Conservation (phyloP, 2,329 filamentous ascomycete species). For the Alternaria alternata region DNA sequence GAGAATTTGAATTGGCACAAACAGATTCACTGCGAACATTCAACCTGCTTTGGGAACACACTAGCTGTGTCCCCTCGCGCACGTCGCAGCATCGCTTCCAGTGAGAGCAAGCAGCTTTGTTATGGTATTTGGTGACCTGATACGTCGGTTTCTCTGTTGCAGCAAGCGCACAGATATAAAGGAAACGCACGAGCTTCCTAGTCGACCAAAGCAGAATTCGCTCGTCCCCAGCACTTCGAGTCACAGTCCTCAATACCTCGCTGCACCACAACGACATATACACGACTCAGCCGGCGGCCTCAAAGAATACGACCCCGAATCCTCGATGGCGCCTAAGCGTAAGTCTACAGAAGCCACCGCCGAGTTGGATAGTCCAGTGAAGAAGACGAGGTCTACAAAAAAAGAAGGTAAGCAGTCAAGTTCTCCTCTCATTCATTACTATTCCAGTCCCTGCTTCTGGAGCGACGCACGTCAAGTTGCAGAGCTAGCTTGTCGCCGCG, state of each 20-base stretch:
- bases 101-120: constrained; percentile 9
- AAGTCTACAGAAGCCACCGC: constrained; percentile 9
- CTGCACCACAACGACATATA: neutral
- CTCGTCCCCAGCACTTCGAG: neutral
- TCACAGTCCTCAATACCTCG: neutral
- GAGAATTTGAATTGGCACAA: neutral
- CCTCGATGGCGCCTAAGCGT: constrained; percentile 21
- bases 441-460: neutral
- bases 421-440: neutral
- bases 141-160: constrained; percentile 9
- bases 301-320: neutral
- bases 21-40: constrained; percentile 5
- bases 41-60: constrained; percentile 3
- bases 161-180: constrained; percentile 18
- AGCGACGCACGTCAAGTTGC: constrained; percentile 8
- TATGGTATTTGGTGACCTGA: constrained; percentile 9
- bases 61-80: constrained; percentile 1
- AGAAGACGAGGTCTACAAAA: constrained; percentile 10
- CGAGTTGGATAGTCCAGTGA: constrained; percentile 5
- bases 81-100: constrained; percentile 7
- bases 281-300: constrained; percentile 1
- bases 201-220: constrained; percentile 4
- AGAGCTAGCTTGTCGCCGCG: constrained; percentile 11
- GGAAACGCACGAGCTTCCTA: constrained; percentile 14
- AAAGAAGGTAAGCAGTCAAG: constrained; percentile 10